phyloP scores from a whole-genome alignment of 2,329 filamentous ascomycete species.

The Alternaria dauci region DNA sequence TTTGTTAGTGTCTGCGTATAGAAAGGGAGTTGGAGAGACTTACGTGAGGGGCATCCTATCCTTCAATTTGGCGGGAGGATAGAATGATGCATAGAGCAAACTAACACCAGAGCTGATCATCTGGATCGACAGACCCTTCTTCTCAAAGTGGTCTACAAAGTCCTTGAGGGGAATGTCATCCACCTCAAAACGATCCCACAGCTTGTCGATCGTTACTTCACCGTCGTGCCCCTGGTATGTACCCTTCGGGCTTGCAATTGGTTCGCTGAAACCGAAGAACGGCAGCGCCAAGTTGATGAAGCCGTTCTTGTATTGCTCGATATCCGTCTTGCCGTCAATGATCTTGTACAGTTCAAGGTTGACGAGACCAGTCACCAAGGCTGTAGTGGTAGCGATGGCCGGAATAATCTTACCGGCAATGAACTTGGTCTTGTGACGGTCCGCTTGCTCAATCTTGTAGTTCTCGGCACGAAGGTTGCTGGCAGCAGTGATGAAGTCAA shows the following conservation, averaged over 20 bases:
- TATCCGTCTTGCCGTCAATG: constrained; percentile 92
- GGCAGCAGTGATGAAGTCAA: constrained; percentile 97
- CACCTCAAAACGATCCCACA: constrained; percentile 97
- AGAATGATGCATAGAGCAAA: constrained; percentile 93
- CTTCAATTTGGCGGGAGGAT: constrained; percentile 81
- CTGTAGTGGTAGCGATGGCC: constrained; percentile 96
- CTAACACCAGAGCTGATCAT: constrained; percentile 99
- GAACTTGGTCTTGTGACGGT: constrained; percentile 98
- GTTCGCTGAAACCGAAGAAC: constrained; percentile 98
- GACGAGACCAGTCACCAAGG: constrained; percentile 91
- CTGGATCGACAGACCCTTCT: constrained; percentile 78
- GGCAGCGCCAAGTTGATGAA: constrained; percentile 96
- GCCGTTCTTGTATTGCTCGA: constrained; percentile 99
- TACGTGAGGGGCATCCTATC: constrained; percentile 78
- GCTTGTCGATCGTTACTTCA: constrained; percentile 86
- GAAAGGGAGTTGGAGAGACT: constrained; percentile 46
- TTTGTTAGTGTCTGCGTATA: constrained; percentile 30
- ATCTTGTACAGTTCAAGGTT: constrained; percentile 96
- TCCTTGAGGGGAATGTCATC: constrained; percentile 84
- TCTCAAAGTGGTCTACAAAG: constrained; percentile 82
- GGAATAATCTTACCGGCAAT: constrained; percentile 99
- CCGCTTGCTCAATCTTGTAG: constrained; percentile 93
- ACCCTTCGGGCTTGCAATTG: constrained; percentile 91
- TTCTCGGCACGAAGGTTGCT: constrained; percentile 97
- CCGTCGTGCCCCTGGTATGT: constrained; percentile 82